Evolutionary conservation across 2,329 filamentous ascomycete species (phyloP).

Genomic region (Spiromastix sp.): DNA sequence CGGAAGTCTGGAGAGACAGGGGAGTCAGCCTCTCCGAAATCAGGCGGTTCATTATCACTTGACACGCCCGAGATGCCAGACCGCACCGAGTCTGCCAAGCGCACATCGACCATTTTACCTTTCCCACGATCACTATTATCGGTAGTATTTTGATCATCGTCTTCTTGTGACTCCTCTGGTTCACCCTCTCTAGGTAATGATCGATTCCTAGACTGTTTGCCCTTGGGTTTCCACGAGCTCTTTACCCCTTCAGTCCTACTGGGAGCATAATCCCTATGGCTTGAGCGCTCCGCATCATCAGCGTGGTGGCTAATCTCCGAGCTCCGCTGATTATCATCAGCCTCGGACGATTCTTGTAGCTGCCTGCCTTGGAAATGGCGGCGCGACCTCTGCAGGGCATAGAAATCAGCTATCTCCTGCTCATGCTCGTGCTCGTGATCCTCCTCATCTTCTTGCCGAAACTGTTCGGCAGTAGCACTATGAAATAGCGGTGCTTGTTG

Average conservation of each 20-base stretch:
- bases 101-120: constrained; percentile 70
- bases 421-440: constrained; percentile 88
- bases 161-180: constrained; percentile 25
- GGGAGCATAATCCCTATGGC: constrained; percentile 27
- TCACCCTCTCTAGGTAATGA: constrained; percentile 24
- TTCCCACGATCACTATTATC: constrained; percentile 46
- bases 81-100: constrained; percentile 57
- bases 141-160: constrained; percentile 26
- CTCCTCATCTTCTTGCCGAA: constrained; percentile 86
- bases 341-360: constrained; percentile 74
- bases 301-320: constrained; percentile 27
- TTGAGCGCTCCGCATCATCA: constrained; percentile 34
- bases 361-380: constrained; percentile 77
- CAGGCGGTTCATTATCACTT: constrained; percentile 29
- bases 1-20: constrained; percentile 35
- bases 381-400: constrained; percentile 80
- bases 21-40: constrained; percentile 40
- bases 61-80: constrained; percentile 35
- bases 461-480: constrained; percentile 79
- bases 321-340: constrained; percentile 55
- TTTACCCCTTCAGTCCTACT: constrained; percentile 41
- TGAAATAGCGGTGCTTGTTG: constrained; percentile 90
- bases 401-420: constrained; percentile 85
- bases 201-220: constrained; percentile 25
- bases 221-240: constrained; percentile 46